Percentiles rank a stretch among this genome's conserved stretches.
Evolutionary conservation across 164 flowering plant species (phyloP).

Genomic region (Aristolochia fimbriata): DNA sequence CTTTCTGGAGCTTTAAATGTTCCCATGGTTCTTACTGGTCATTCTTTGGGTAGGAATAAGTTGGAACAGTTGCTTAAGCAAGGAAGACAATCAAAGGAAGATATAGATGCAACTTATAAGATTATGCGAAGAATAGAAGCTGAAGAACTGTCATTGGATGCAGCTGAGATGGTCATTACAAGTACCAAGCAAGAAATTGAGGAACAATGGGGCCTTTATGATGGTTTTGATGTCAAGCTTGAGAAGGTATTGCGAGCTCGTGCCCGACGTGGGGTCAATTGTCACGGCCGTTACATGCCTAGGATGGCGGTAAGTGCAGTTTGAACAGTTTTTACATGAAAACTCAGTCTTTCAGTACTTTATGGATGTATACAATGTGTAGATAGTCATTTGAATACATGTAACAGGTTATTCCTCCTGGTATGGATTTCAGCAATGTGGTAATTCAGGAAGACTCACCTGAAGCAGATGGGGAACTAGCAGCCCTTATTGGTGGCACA

Average conservation of each 20-base stretch:
- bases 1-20: conserved; percentile 91
- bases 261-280: conserved; percentile 70
- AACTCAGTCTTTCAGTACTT: no score
- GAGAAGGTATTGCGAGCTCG: conserved; percentile 88
- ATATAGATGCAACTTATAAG: conserved; percentile 79
- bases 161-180: conserved; percentile 92
- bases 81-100: conserved; percentile 86
- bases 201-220: conserved; percentile 93
- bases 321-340: not conserved
- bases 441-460: conserved; percentile 55
- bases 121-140: conserved; percentile 94
- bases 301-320: conserved; percentile 74
- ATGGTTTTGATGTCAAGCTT: conserved; percentile 93
- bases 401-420: conserved; percentile 91
- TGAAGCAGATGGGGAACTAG: conserved; percentile 76
- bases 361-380: no score
- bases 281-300: conserved; percentile 91
- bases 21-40: conserved; percentile 95
- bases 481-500: conserved; percentile 25
- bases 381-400: no score
- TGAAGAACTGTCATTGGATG: conserved; percentile 91
- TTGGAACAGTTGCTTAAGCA: conserved; percentile 94
- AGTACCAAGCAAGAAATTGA: conserved; percentile 92
- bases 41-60: conserved; percentile 88
- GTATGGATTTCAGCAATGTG: conserved; percentile 93